Evolutionary conservation across 2,329 filamentous ascomycete species (phyloP).

Genomic region (Alternaria tenuissima): DNA sequence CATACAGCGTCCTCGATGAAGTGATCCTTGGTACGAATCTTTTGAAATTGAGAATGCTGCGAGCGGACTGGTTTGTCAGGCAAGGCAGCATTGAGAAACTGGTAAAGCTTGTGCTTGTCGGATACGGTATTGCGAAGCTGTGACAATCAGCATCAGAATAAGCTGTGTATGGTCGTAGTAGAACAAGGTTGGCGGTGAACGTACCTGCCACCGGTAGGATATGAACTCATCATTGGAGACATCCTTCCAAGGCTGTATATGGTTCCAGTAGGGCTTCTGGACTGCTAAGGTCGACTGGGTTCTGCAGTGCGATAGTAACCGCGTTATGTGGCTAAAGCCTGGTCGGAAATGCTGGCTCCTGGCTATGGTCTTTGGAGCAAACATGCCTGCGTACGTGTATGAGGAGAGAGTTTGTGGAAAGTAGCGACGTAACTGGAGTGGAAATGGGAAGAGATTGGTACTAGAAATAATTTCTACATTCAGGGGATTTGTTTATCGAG

Average conservation of each 20-base stretch:
- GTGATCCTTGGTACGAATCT: conserved; percentile 59
- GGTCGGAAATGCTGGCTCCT: conserved; percentile 5
- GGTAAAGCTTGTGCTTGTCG: conserved; percentile 55
- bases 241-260: conserved; percentile 60
- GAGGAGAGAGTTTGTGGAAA: not conserved
- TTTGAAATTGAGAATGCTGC: conserved; percentile 38
- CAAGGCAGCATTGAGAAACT: conserved; percentile 61
- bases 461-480: not conserved
- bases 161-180: not conserved
- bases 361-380: not conserved
- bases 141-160: not conserved
- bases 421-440: not conserved
- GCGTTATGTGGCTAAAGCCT: not conserved
- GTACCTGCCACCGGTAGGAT: conserved; percentile 64
- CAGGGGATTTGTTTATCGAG: not conserved
- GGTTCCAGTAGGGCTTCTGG: conserved; percentile 59
- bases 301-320: conserved; percentile 9
- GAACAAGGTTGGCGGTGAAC: conserved; percentile 30
- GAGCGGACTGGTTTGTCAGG: conserved; percentile 59
- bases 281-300: conserved; percentile 20
- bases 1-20: conserved; percentile 62
- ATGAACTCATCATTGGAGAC: conserved; percentile 60
- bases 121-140: conserved; percentile 62
- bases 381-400: conserved; percentile 8
- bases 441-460: not conserved